phyloP scores from a whole-genome alignment of 1,284 basidiomycete genomes.

The Cryptococcus maquisensis region DNA sequence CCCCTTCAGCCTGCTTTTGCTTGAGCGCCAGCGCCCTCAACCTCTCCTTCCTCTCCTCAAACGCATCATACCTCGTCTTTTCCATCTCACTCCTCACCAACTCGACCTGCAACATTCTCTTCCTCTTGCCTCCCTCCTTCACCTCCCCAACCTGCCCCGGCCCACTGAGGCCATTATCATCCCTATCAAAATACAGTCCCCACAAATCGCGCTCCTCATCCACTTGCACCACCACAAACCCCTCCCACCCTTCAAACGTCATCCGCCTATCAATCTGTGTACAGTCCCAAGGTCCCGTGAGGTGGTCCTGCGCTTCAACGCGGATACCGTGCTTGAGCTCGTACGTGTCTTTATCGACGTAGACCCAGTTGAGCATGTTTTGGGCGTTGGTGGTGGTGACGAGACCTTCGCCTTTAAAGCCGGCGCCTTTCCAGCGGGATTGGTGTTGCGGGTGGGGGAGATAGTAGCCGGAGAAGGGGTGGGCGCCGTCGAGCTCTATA shows the following conservation, averaged over 20 bases:
- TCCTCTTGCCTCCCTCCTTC: conserved; percentile 5
- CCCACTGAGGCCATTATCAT: conserved; percentile 12
- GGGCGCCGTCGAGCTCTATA: conserved; percentile 2
- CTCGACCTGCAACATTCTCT: conserved; percentile 10
- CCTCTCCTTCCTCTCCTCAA: conserved; percentile 8
- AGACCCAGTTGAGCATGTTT: conserved; percentile 20
- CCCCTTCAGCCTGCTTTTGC: conserved; percentile 2
- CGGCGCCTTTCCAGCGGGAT: conserved; percentile 14
- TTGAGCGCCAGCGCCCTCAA: conserved; percentile 7
- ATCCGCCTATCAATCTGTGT: conserved; percentile 11
- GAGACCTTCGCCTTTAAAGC: conserved; percentile 19
- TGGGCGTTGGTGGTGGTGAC: conserved; percentile 18
- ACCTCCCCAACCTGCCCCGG: conserved; percentile 10
- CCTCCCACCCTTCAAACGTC: conserved; percentile 20
- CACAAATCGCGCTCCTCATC: conserved; percentile 11
- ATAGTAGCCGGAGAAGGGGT: conserved; percentile 19
- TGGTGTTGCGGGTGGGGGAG: conserved; percentile 20
- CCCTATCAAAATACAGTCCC: conserved; percentile 15
- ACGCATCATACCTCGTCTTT: conserved; percentile 8
- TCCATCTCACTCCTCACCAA: conserved; percentile 8
- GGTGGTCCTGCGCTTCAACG: conserved; percentile 5
- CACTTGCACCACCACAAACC: conserved; percentile 16
- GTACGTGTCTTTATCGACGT: conserved; percentile 15
- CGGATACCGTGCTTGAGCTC: conserved; percentile 16
- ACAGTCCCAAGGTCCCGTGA: conserved; percentile 17